Conservation (phyloP, 768 basidiomycete species). For the Xerocomellus intermedius region DNA sequence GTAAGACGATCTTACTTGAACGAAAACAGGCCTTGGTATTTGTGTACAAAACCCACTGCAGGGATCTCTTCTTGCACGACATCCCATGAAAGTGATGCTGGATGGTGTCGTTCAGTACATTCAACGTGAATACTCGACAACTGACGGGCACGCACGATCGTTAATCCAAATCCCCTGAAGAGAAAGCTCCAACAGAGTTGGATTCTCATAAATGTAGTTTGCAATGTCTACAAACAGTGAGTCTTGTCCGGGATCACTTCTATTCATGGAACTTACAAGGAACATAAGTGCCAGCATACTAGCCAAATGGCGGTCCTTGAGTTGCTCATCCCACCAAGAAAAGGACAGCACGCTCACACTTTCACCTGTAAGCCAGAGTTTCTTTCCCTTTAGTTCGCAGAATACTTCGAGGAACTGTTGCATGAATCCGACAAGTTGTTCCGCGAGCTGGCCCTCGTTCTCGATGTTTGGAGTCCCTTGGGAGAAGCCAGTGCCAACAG, state of each 20-base stretch:
- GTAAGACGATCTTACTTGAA: slow-evolving; percentile 52
- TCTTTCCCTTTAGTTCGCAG: slow-evolving; percentile 68
- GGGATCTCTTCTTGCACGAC: slow-evolving; percentile 70
- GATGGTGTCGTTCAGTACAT: not conserved
- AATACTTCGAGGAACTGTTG: slow-evolving; percentile 78
- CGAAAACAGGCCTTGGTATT: slow-evolving; percentile 66
- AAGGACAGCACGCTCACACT: slow-evolving; percentile 51
- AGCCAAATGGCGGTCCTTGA: not conserved
- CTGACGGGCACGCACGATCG: slow-evolving; percentile 52
- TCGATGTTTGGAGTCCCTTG: slow-evolving; percentile 64
- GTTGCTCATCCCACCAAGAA: not conserved
- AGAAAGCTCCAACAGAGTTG: slow-evolving; percentile 48
- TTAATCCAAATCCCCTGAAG: slow-evolving; percentile 72
- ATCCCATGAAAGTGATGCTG: slow-evolving; percentile 59
- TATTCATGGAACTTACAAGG: slow-evolving; percentile 40
- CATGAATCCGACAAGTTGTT: slow-evolving; percentile 55
- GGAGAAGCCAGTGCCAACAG: slow-evolving; percentile 77
- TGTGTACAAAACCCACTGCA: slow-evolving; percentile 71
- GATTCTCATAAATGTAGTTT: slow-evolving; percentile 66
- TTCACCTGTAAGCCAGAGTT: slow-evolving; percentile 68
- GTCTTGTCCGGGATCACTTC: not conserved
- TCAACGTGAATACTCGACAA: not conserved
- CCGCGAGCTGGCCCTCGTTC: slow-evolving; percentile 58
- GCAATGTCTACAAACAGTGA: slow-evolving; percentile 55
- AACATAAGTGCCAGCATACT: slow-evolving; percentile 76